phyloP scores from a whole-genome alignment of 495 filamentous ascomycete genomes.

The Daldinia vernicosa region DNA sequence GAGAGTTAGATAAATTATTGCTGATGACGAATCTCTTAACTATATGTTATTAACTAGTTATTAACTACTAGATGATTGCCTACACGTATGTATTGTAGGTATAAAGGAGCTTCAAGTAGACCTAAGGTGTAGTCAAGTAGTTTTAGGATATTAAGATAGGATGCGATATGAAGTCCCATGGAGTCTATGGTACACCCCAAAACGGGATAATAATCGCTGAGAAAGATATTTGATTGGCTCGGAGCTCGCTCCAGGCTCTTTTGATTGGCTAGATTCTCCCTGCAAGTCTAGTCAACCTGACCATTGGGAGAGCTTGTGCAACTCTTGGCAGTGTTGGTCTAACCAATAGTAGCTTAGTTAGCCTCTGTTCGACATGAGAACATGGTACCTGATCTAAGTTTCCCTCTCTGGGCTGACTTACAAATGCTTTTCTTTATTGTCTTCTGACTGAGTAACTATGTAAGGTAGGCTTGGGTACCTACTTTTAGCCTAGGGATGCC shows the following conservation, averaged over 20 bases:
- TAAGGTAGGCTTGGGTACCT: background rate
- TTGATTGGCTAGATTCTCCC: conserved; percentile 12
- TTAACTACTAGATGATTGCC: too few relatives aligned
- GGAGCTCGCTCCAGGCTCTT: conserved; percentile 22
- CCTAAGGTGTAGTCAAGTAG: background rate
- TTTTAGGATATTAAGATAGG: too few relatives aligned
- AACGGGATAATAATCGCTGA: conserved; percentile 6
- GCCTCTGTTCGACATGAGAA: conserved; percentile 6
- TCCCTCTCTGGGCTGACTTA: conserved; percentile 4
- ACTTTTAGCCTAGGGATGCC: background rate
- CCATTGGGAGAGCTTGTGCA: conserved; percentile 27
- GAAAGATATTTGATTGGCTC: conserved; percentile 15
- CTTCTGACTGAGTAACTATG: background rate
- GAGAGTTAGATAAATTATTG: too few relatives aligned
- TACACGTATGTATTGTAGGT: too few relatives aligned
- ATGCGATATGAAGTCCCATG: background rate
- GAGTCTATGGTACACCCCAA: conserved; percentile 8
- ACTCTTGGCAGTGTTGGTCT: conserved; percentile 11
- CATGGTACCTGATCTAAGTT: conserved; percentile 10
- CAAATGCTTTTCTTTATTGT: background rate
- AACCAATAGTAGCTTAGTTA: conserved; percentile 11
- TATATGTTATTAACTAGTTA: too few relatives aligned
- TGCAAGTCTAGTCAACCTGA: background rate
- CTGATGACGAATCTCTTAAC: too few relatives aligned
- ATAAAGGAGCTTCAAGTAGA: background rate